Base-by-base conservation (phyloP, 2,329 filamentous ascomycete species). In the Macrophomina tecta region DNA sequence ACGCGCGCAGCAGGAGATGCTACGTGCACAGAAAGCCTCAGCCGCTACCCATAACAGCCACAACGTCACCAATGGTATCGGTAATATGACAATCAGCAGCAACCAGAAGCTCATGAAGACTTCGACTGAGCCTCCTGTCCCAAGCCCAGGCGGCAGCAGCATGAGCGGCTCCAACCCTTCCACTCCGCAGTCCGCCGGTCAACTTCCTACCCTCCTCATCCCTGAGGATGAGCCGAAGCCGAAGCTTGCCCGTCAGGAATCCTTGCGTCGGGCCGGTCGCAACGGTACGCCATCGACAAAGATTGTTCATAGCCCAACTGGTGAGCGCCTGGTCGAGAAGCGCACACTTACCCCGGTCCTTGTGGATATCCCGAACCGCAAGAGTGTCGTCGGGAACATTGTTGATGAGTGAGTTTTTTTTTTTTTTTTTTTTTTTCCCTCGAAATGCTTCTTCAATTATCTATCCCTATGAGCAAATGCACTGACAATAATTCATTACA, bases 1-100 rank as follows among this genome's bases (percentile, higher is more conserved):
- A 34, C 65, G 56, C 36, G 65, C 65, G 55, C 55, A 62, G 55
- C 46, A 52, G 23, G 65, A 66, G 53, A 52, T 58, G 52, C 42
- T 66, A 36, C 63, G 63, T 56, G 63, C 63, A 52, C 64, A 55
- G 64, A 55, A 65, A 58, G 45, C 64, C 42, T 52, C 30, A 2
- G 52, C 58, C 42, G 16, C 12, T 28, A 28, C 12, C 45, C 58
- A 38, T 40, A 62, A 51, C 45, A 28, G 28, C 45, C 58, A 38
- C 45, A 62, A 51, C 45, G 42, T 30, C 58, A 48, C 42, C 58
- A 62, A 62, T 32, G 58, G 58, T 4, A 62, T 62, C n/a, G 58
- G 58, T 30, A 62, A 16, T 32, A 62, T 36, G 58, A 62, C 58
- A 28, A 62, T 62, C 45, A 62, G 58, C 58, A 62, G 58, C 58